These are phyloP conservation scores for Platismatia glauca DNA, from an alignment of 495 filamentous ascomycete genomes.

Conservation along the genomic window DNA sequence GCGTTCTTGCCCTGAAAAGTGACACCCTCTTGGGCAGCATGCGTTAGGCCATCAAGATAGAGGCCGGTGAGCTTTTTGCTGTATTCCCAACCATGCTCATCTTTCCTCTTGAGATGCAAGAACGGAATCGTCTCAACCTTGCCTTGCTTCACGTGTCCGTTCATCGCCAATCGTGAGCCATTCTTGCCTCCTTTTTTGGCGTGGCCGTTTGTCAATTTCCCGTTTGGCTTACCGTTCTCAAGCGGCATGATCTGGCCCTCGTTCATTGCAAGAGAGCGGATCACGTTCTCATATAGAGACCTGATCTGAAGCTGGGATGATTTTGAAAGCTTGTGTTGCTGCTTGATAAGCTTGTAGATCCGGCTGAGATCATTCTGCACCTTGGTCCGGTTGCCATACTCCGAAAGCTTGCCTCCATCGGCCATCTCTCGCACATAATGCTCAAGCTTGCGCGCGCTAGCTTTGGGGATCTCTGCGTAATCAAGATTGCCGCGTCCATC, in stretches of 20 bases:
- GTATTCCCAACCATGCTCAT: slow-evolving; percentile 94
- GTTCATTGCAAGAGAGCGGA: slow-evolving; percentile 90
- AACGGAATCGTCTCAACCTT: slow-evolving; percentile 98
- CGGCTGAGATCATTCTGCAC: slow-evolving; percentile 89
- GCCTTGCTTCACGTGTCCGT: slow-evolving; percentile 57
- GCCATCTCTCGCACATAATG: slow-evolving; percentile 99
- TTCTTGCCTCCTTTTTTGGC: slow-evolving; percentile 58
- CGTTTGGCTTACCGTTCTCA: slow-evolving; percentile 56
- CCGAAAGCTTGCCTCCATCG: slow-evolving; percentile 92
- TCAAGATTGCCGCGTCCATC: slow-evolving; percentile 82
- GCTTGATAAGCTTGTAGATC: slow-evolving; percentile 94
- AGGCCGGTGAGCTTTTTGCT: slow-evolving; percentile 92
- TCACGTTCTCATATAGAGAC: slow-evolving; percentile 81
- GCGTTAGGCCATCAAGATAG: slow-evolving; percentile 85
- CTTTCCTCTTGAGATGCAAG: slow-evolving; percentile 92
- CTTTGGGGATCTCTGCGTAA: slow-evolving; percentile 79
- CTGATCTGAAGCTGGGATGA: slow-evolving; percentile 92
- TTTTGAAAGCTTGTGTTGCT: slow-evolving; percentile 94
- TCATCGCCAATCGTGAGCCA: slow-evolving; percentile 37
- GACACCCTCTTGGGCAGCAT: slow-evolving; percentile 76
- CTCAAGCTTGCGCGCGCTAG: slow-evolving; percentile 91
- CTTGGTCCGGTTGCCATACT: slow-evolving; percentile 96
- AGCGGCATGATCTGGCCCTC: slow-evolving; percentile 91
- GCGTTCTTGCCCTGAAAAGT: slow-evolving; percentile 93
- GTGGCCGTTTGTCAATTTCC: slow-evolving; percentile 43